These are phyloP conservation scores for Cadophora malorum DNA, from an alignment of 2,329 filamentous ascomycete genomes.

Conservation along the genomic window DNA sequence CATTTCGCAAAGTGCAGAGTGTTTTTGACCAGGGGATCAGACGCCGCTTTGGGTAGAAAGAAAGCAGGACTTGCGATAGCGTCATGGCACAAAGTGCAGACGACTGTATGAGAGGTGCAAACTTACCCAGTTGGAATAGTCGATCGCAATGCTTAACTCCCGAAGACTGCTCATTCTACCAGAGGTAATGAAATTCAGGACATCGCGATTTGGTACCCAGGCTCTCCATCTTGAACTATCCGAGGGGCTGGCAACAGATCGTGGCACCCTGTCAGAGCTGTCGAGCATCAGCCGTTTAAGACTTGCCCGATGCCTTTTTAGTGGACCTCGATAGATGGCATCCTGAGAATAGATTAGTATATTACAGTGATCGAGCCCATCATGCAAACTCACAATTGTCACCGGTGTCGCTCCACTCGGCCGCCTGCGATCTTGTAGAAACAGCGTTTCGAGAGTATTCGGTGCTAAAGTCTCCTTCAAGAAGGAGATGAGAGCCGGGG, in stretches of 20 bases:
- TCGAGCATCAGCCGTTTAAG: slow-evolving; percentile 78
- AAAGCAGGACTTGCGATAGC: background rate
- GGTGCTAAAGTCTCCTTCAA: slow-evolving; percentile 79
- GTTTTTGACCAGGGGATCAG: background rate
- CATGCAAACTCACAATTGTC: slow-evolving; percentile 52
- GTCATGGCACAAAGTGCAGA: too few relatives aligned
- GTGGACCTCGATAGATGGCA: slow-evolving; percentile 71
- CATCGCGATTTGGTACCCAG: slow-evolving; percentile 75
- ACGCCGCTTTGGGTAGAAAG: background rate
- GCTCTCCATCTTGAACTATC: slow-evolving; percentile 62
- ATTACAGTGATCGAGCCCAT: slow-evolving; percentile 15
- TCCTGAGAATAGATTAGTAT: slow-evolving; percentile 48
- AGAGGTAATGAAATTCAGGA: slow-evolving; percentile 76
- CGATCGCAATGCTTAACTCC: slow-evolving; percentile 74
- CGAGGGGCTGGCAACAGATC: slow-evolving; percentile 45
- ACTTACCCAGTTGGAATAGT: slow-evolving; percentile 80
- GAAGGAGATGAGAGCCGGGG: slow-evolving; percentile 72
- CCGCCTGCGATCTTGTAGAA: slow-evolving; percentile 70
- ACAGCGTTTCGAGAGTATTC: slow-evolving; percentile 79
- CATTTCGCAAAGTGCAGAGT: background rate
- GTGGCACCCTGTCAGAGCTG: slow-evolving; percentile 62
- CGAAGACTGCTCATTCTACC: slow-evolving; percentile 75
- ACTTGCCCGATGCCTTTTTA: slow-evolving; percentile 74
- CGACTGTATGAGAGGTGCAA: background rate
- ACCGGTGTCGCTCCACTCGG: slow-evolving; percentile 58